phyloP scores from a whole-genome alignment of 2,329 filamentous ascomycete species.

The Tothia fuscella region DNA sequence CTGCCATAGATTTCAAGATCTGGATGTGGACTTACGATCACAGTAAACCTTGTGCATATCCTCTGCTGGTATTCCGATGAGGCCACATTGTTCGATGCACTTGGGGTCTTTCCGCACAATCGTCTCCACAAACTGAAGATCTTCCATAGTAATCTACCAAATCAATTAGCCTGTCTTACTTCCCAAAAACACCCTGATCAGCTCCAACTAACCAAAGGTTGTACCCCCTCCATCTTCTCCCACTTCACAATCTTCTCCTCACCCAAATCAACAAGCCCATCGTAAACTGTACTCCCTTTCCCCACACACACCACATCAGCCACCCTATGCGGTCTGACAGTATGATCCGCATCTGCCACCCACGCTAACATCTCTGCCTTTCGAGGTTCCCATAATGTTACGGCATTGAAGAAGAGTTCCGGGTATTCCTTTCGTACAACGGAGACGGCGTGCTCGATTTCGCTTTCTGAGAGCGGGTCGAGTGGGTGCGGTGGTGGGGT shows the following conservation, averaged over 20 bases:
- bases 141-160: conserved; percentile 94
- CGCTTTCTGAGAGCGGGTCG: conserved; percentile 59
- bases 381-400: conserved; percentile 72
- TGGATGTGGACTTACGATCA: conserved; percentile 48
- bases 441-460: conserved; percentile 61
- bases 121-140: conserved; percentile 68
- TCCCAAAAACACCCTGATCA: no score
- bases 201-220: no score
- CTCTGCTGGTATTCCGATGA: conserved; percentile 66
- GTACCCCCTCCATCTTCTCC: conserved; percentile 63
- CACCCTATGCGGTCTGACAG: conserved; percentile 53
- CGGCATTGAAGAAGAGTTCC: conserved; percentile 71
- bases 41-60: conserved; percentile 96
- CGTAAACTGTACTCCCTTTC: conserved; percentile 65
- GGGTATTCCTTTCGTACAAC: conserved; percentile 59
- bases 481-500: conserved; percentile 53
- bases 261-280: conserved; percentile 66
- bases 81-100: conserved; percentile 80
- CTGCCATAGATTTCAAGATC: background rate
- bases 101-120: conserved; percentile 65
- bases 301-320: conserved; percentile 79
- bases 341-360: conserved; percentile 52
- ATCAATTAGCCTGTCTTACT: no score
- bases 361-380: conserved; percentile 76
- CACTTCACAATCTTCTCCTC: conserved; percentile 57